A percentile compares a stretch with the other conserved stretches of the same genome.
phyloP scores from a whole-genome alignment of 495 filamentous ascomycete species.

The Sporormia fimetaria region DNA sequence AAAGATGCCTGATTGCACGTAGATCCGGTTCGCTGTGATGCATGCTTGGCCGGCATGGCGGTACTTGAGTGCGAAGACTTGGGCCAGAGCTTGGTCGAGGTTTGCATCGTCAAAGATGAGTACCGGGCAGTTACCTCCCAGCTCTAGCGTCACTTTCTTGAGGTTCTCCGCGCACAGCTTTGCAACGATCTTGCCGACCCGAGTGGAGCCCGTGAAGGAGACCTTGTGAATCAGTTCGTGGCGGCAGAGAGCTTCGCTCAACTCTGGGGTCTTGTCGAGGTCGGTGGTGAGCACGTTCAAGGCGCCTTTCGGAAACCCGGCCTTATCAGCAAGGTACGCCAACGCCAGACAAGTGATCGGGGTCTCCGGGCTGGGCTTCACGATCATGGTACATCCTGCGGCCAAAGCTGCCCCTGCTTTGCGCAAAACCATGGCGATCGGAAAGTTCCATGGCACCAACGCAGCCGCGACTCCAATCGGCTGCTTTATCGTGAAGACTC shows the following conservation, averaged over 20 bases:
- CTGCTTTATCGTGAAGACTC: conserved; percentile 61
- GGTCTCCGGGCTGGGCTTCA: conserved; percentile 36
- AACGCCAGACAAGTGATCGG: conserved; percentile 33
- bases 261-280: conserved; percentile 32
- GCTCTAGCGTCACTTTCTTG: conserved; percentile 36
- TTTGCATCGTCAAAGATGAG: conserved; percentile 37
- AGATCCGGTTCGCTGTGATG: conserved; percentile 35
- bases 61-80: conserved; percentile 32
- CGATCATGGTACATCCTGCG: conserved; percentile 47
- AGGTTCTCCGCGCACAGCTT: conserved; percentile 32
- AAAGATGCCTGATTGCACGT: conserved; percentile 34
- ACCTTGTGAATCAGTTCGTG: conserved; percentile 35
- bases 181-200: conserved; percentile 34
- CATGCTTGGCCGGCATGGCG: conserved; percentile 37
- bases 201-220: conserved; percentile 34
- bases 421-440: conserved; percentile 48
- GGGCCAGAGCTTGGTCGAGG: conserved; percentile 30
- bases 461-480: conserved; percentile 54
- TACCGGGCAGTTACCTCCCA: conserved; percentile 37
- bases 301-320: conserved; percentile 33
- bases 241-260: conserved; percentile 33
- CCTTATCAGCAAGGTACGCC: conserved; percentile 34
- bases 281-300: conserved; percentile 33
- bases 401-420: conserved; percentile 61
- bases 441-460: conserved; percentile 54